phyloP scores from a whole-genome alignment of 345 rosid species.

The Salix purpurea region DNA sequence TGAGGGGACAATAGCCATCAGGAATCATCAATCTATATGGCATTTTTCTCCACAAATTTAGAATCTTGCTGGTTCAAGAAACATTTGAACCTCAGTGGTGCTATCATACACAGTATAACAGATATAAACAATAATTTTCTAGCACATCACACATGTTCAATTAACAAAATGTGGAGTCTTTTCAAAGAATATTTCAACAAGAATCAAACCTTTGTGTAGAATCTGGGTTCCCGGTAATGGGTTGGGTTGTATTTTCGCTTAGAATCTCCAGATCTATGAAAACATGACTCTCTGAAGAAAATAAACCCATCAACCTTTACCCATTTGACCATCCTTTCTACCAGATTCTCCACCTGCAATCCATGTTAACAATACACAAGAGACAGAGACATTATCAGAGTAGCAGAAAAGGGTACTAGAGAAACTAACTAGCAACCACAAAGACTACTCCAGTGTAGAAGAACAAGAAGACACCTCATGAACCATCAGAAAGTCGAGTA shows the following conservation, averaged over 20 bases:
- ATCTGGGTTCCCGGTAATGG: constrained; percentile 95
- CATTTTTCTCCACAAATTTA: background rate
- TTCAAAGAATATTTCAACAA: background rate
- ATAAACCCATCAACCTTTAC: constrained; percentile 82
- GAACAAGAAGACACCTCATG: background rate
- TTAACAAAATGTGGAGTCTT: background rate
- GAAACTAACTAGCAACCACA: background rate
- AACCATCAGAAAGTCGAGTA: background rate
- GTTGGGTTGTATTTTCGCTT: constrained; percentile 81
- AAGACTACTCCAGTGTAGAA: background rate
- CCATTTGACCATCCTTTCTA: constrained; percentile 76
- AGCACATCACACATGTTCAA: background rate
- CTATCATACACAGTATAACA: background rate
- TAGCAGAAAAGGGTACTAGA: background rate
- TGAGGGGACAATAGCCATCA: background rate
- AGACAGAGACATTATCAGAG: background rate
- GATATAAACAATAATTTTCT: background rate
- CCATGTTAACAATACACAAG: background rate
- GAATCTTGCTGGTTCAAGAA: background rate
- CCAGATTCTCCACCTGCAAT: constrained; percentile 69
- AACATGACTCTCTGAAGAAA: constrained; percentile 95
- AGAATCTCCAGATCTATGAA: constrained; percentile 90
- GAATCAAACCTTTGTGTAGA: constrained; percentile 74
- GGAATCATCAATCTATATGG: background rate
- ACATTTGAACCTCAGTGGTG: background rate